A percentile compares a stretch with the other conserved stretches of the same genome.
Conservation (phyloP, 192 early-diverging fungal genomes). For the Mortierella alpina region DNA sequence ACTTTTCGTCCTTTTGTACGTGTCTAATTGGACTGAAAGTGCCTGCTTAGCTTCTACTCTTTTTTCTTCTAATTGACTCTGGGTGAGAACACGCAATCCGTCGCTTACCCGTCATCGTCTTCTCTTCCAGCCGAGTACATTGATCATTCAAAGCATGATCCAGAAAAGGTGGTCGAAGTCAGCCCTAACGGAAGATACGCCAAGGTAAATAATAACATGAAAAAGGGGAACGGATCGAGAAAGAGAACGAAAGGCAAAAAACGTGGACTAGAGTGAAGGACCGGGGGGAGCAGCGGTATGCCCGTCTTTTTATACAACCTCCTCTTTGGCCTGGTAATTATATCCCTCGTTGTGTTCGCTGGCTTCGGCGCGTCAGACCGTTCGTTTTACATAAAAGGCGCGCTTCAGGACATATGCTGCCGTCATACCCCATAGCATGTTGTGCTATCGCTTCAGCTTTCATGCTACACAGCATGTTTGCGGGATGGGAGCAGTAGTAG, state of each 20-base stretch:
- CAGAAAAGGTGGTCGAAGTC: constrained; percentile 67
- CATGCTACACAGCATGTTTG: too few relatives aligned
- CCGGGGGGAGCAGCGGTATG: background rate
- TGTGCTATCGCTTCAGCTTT: too few relatives aligned
- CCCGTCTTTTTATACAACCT: too few relatives aligned
- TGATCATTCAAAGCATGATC: constrained; percentile 64
- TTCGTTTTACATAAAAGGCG: too few relatives aligned
- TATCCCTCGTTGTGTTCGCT: too few relatives aligned
- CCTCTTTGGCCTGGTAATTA: too few relatives aligned
- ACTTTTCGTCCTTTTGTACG: constrained; percentile 36
- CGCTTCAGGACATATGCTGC: too few relatives aligned
- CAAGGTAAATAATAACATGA: constrained; percentile 34
- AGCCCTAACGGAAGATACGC: constrained; percentile 63
- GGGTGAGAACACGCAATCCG: background rate
- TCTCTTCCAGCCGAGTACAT: constrained; percentile 42
- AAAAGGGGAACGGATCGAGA: background rate
- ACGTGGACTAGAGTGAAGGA: background rate
- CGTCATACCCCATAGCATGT: too few relatives aligned
- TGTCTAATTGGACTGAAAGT: background rate
- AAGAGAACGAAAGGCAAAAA: constrained; percentile 1
- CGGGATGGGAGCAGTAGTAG: too few relatives aligned
- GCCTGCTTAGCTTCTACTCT: background rate
- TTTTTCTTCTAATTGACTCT: background rate
- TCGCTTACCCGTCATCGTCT: background rate
- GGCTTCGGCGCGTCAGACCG: too few relatives aligned